A percentile compares a stretch with the other conserved stretches of the same genome.
phyloP scores from a whole-genome alignment of 768 basidiomycete genomes.

The Mycena rosella region DNA sequence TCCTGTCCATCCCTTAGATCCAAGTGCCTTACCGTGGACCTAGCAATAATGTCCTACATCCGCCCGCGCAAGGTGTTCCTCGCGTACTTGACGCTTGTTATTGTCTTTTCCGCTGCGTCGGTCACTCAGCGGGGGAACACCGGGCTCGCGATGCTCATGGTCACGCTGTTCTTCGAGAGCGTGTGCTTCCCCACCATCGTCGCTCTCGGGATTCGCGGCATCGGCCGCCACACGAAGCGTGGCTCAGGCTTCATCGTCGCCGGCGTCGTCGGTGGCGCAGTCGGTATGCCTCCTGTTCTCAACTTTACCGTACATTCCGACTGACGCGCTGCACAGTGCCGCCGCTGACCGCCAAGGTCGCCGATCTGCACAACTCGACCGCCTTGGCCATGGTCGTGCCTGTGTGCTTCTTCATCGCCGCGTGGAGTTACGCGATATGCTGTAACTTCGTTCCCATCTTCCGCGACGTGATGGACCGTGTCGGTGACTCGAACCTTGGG shows the following conservation, averaged over 20 bases:
- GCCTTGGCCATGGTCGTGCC: constrained; percentile 52
- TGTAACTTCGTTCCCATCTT: constrained; percentile 49
- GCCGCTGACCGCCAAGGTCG: constrained; percentile 47
- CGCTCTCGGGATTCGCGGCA: constrained; percentile 48
- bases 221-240: constrained; percentile 51
- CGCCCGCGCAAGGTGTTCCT: constrained; percentile 49
- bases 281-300: constrained; percentile 36
- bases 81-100: constrained; percentile 43
- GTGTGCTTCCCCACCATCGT: constrained; percentile 54
- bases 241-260: constrained; percentile 49
- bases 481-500: constrained; percentile 32
- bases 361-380: constrained; percentile 47
- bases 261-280: constrained; percentile 50
- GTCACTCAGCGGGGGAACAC: constrained; percentile 47
- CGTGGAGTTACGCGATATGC: constrained; percentile 44
- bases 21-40: too few relatives aligned
- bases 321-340: constrained; percentile 38
- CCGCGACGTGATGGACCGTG: constrained; percentile 43
- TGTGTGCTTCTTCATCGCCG: constrained; percentile 45
- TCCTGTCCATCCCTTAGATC: too few relatives aligned
- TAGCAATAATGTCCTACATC: constrained; percentile 46
- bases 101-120: constrained; percentile 46
- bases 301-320: not conserved
- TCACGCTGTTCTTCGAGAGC: constrained; percentile 52
- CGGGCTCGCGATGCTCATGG: constrained; percentile 47